Base-by-base conservation (phyloP, 371 early-diverging fungal species). In the Phascolomyces articulosus region DNA sequence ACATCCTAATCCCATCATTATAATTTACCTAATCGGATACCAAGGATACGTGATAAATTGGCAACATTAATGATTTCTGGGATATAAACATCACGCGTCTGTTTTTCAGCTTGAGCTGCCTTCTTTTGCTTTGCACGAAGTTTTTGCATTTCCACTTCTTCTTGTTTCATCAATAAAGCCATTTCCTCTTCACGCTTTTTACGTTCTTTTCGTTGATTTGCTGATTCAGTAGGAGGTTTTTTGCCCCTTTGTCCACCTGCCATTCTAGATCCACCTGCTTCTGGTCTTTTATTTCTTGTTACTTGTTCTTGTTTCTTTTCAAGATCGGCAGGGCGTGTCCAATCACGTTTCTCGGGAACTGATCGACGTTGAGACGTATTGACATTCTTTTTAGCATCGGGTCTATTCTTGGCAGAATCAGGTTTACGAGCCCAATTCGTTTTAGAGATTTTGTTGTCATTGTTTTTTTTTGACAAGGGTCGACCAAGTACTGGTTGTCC, bases 11-110 rank as follows among this genome's bases (percentile, higher is more conserved):
- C 23, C n/a, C 38, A 44, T 61, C 29, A 34, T 15, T 44, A n/a
- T 23, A 23, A 8, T 55, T 57, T 72, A 87, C 88, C 83, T 62
- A 90, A 84, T n/a, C 85, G 81, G 15, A 94, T 84, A 26, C 90
- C 93, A 27, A 97, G 66, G 3, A 95, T 69, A 53, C 87, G 83
- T 18, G 94, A 88, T 61, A 97, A 71, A 59, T 93, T 91, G 11
- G 92, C 90, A 0, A 95, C 90, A 28, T 86, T 93, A 69, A 96
- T 89, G 10, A 91, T 88, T 16, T 94, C 88, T 6, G 94, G 96
- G 54, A 97, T 77, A 63, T 84, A 85, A 11, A 96, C 86, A 65
- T 96, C 93, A 44, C 72, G 73, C 47, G 69, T 66, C n/a, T 72
- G 68, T 20, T 68, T 70, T 13, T 62, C 70, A 6, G 47, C 67